phyloP scores from a whole-genome alignment of 495 filamentous ascomycete genomes.

The Aspergillus leporis region DNA sequence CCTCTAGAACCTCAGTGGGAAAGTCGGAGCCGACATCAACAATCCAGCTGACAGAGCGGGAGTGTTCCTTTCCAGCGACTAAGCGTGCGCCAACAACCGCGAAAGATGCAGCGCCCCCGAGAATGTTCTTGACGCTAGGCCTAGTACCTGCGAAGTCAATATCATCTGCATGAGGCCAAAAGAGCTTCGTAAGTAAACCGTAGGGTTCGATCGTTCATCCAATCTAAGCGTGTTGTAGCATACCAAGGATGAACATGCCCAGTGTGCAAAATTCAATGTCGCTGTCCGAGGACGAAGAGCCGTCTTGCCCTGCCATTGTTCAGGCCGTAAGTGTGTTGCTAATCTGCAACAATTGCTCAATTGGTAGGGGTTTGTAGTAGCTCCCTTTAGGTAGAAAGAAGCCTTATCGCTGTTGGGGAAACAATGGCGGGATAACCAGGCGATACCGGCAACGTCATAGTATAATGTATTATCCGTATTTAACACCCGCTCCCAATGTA shows the following conservation, averaged over 20 bases:
- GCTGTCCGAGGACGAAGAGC: neutral
- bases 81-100: conserved; percentile 85
- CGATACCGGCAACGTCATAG: conserved; percentile 17
- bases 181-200: conserved; percentile 24
- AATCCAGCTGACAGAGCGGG: conserved; percentile 77
- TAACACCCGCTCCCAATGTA: neutral
- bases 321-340: neutral
- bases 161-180: conserved; percentile 64
- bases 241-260: conserved; percentile 97
- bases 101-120: conserved; percentile 87
- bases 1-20: conserved; percentile 59
- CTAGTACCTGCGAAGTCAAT: conserved; percentile 68
- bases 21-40: conserved; percentile 90
- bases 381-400: neutral
- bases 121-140: conserved; percentile 64
- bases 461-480: neutral
- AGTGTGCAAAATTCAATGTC: conserved; percentile 79
- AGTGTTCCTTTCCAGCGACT: conserved; percentile 56
- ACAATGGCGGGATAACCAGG: neutral
- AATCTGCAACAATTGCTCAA: neutral
- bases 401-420: conserved; percentile 1
- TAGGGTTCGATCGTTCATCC: conserved; percentile 1
- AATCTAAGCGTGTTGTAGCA: conserved; percentile 15
- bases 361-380: neutral
- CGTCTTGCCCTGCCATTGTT: conserved; percentile 20